Conservation (phyloP, 192 early-diverging fungal species). For the Gamsiella multidivaricata region DNA sequence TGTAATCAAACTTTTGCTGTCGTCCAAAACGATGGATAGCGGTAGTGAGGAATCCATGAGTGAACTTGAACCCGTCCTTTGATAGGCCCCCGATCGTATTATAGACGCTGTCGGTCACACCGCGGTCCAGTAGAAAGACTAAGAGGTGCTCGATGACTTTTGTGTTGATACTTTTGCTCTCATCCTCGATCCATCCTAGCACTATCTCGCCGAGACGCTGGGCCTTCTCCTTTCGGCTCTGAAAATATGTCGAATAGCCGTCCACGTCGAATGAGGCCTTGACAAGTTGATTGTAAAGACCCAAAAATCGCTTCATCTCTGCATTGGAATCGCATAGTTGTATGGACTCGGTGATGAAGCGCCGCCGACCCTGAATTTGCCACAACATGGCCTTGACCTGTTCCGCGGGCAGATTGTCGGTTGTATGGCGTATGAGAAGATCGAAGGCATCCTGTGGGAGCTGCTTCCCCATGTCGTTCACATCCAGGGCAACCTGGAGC, state of each 20-base stretch:
- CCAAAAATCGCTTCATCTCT: slow-evolving; percentile 32
- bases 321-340: slow-evolving; percentile 41
- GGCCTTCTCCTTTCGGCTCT: slow-evolving; percentile 29
- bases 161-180: background rate
- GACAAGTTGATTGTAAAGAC: slow-evolving; percentile 18
- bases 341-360: slow-evolving; percentile 34
- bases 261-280: slow-evolving; percentile 34
- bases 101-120: slow-evolving; percentile 25
- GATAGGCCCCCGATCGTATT: slow-evolving; percentile 1
- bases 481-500: slow-evolving; percentile 41
- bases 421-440: slow-evolving; percentile 18
- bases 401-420: slow-evolving; percentile 30
- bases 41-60: slow-evolving; percentile 30
- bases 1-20: slow-evolving; percentile 32
- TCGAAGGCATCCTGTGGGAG: slow-evolving; percentile 44
- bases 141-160: slow-evolving; percentile 30
- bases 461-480: slow-evolving; percentile 43
- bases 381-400: slow-evolving; percentile 30
- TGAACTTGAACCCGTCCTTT: slow-evolving; percentile 23
- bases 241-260: slow-evolving; percentile 32
- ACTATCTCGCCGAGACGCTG: slow-evolving; percentile 4
- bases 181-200: slow-evolving; percentile 22
- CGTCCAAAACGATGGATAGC: slow-evolving; percentile 44
- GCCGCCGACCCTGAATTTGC: slow-evolving; percentile 50
- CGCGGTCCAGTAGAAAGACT: slow-evolving; percentile 34